These are phyloP conservation scores for Phialophora expanda DNA, from an alignment of 2,329 filamentous ascomycete species.

Conservation along the genomic window DNA sequence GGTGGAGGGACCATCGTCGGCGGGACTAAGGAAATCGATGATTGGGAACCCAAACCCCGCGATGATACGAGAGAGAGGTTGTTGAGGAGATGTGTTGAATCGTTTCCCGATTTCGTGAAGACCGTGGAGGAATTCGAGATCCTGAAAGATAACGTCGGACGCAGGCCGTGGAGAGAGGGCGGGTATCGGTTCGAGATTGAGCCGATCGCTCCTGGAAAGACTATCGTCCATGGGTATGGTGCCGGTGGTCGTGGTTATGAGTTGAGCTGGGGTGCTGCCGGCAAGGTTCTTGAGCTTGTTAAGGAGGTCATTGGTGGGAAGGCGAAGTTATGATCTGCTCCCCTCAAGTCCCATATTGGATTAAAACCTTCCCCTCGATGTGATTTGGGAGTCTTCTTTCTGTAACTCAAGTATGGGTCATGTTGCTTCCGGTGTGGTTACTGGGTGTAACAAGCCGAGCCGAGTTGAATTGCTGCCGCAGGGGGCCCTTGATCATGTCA, in stretches of 20 bases:
- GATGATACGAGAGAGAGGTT: slow-evolving; percentile 55
- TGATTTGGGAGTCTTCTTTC: not conserved
- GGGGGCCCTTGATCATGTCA: not conserved
- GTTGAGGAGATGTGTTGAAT: slow-evolving; percentile 50
- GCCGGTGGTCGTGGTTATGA: slow-evolving; percentile 67
- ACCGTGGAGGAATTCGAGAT: slow-evolving; percentile 48
- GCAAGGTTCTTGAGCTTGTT: slow-evolving; percentile 35
- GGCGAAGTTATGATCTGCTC: slow-evolving; percentile 8
- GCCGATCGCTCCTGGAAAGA: slow-evolving; percentile 39
- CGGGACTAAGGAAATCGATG: slow-evolving; percentile 66
- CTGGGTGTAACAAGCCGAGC: not conserved
- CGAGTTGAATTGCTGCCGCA: not conserved
- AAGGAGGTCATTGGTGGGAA: slow-evolving; percentile 13
- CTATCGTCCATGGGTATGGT: slow-evolving; percentile 63
- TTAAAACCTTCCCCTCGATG: not conserved
- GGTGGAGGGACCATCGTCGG: slow-evolving; percentile 69
- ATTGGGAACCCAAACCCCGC: slow-evolving; percentile 61
- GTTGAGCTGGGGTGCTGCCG: slow-evolving; percentile 64
- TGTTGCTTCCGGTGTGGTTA: not conserved
- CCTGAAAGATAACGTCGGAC: slow-evolving; percentile 54
- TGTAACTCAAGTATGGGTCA: not conserved
- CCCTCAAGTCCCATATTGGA: not conserved
- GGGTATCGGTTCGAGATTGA: slow-evolving; percentile 62
- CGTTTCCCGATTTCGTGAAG: slow-evolving; percentile 49
- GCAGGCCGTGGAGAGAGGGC: slow-evolving; percentile 52